These are phyloP conservation scores for Penstemon barbatus DNA, from an alignment of 257 asterid species.

Conservation along the genomic window DNA sequence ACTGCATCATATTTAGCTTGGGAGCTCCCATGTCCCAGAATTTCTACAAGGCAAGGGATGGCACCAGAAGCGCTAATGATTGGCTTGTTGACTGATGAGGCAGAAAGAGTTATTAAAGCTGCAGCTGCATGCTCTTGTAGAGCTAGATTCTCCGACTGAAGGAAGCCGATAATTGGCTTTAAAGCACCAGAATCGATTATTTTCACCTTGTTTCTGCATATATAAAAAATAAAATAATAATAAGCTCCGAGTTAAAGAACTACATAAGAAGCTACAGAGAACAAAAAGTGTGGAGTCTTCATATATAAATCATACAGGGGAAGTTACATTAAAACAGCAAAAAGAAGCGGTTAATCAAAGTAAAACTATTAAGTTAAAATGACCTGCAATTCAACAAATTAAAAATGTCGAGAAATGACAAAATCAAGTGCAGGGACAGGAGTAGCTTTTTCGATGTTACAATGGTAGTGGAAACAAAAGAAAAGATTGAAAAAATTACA, in stretches of 20 bases:
- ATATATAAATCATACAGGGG: background rate
- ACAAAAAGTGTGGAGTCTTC: slow-evolving; percentile 3
- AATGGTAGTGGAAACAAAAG: background rate
- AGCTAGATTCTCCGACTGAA: slow-evolving; percentile 51
- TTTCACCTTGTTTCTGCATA: slow-evolving; percentile 75
- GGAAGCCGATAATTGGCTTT: slow-evolving; percentile 71
- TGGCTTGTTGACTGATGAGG: slow-evolving; percentile 82
- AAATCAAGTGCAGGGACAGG: background rate
- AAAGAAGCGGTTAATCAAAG: background rate
- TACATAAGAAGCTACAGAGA: background rate
- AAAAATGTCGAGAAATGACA: background rate
- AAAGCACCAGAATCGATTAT: slow-evolving; percentile 80
- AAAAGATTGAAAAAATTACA: background rate
- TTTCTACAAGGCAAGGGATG: slow-evolving; percentile 74
- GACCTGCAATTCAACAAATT: background rate
- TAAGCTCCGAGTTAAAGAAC: slow-evolving; percentile 3
- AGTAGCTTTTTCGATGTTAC: background rate
- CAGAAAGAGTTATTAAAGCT: slow-evolving; percentile 83
- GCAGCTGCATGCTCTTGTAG: slow-evolving; percentile 85
- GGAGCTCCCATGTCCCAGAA: slow-evolving; percentile 47
- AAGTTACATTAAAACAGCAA: background rate
- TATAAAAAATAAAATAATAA: background rate
- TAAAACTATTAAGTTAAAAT: no score
- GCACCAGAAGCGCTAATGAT: slow-evolving; percentile 76
- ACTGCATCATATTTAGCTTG: slow-evolving; percentile 82